Evolutionary conservation across 176 grass and related monocot species (phyloP).

Genomic region (Thalia dealbata): DNA sequence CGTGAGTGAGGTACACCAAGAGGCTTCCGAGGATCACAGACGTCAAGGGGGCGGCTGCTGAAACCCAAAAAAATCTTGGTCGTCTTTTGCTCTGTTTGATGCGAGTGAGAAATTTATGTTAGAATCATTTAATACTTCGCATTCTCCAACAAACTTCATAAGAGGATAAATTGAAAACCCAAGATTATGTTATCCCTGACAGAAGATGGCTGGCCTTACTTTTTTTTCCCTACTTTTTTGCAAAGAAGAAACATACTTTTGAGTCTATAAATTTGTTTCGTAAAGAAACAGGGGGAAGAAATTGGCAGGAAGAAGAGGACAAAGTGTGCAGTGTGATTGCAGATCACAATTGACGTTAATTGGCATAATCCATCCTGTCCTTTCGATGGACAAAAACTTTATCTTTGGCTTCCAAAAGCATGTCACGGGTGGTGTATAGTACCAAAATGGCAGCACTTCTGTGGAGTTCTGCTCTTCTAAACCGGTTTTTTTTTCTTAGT

Average conservation of each 20-base stretch:
- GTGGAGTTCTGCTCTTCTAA: not conserved
- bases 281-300: not conserved
- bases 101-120: too few species aligned
- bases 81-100: constrained; percentile 66
- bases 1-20: constrained; percentile 72
- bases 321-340: not conserved
- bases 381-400: not conserved
- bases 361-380: not conserved
- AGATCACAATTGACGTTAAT: constrained; percentile 1
- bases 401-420: too few species aligned
- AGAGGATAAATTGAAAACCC: too few species aligned
- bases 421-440: not conserved
- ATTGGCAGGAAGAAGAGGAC: not conserved
- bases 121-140: too few species aligned
- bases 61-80: constrained; percentile 71
- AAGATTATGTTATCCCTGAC: too few species aligned
- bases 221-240: not conserved
- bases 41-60: constrained; percentile 76
- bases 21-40: constrained; percentile 64
- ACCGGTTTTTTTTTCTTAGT: not conserved
- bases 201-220: not conserved
- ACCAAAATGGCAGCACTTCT: too few species aligned
- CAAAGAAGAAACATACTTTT: not conserved
- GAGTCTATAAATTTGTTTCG: not conserved
- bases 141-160: too few species aligned